These are phyloP conservation scores for Pisolithus sp. DNA, from an alignment of 768 basidiomycete genomes.

Conservation along the genomic window DNA sequence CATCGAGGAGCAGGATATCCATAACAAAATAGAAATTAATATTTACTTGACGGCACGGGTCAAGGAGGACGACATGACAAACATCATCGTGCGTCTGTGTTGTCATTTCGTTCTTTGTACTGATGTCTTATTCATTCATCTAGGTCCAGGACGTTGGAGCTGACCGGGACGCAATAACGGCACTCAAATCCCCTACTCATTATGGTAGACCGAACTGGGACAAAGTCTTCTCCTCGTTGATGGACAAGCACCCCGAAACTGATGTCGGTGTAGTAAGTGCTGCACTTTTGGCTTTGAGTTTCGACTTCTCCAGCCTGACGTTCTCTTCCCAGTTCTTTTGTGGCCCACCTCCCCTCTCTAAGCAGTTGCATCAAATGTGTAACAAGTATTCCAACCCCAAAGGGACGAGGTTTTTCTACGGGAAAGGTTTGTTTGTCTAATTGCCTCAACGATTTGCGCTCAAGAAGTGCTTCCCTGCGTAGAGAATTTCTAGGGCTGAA, in stretches of 20 bases:
- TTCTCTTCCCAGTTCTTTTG: constrained; percentile 62
- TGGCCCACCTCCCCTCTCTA: constrained; percentile 69
- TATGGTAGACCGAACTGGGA: constrained; percentile 89
- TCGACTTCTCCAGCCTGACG: neutral
- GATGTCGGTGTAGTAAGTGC: constrained; percentile 75
- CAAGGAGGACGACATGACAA: constrained; percentile 89
- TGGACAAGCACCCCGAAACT: constrained; percentile 78
- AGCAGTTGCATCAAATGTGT: constrained; percentile 64
- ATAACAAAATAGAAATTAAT: constrained; percentile 85
- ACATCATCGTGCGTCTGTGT: constrained; percentile 62
- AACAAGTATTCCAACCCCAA: constrained; percentile 81
- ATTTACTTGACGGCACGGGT: constrained; percentile 90
- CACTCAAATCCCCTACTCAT: constrained; percentile 85
- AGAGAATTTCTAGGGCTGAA: constrained; percentile 17
- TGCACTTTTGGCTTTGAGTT: neutral
- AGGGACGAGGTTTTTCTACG: constrained; percentile 84
- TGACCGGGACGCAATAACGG: constrained; percentile 87
- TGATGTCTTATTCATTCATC: neutral
- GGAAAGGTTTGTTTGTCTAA: constrained; percentile 56
- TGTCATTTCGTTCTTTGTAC: constrained; percentile 1
- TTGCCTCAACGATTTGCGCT: neutral
- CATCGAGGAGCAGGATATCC: constrained; percentile 86
- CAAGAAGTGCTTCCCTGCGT: neutral
- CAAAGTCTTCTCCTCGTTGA: constrained; percentile 63
- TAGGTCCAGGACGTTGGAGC: constrained; percentile 87